These are phyloP conservation scores for Phytophthora agathidicida DNA, from an alignment of 352 stramenopile genomes.

Conservation along the genomic window DNA sequence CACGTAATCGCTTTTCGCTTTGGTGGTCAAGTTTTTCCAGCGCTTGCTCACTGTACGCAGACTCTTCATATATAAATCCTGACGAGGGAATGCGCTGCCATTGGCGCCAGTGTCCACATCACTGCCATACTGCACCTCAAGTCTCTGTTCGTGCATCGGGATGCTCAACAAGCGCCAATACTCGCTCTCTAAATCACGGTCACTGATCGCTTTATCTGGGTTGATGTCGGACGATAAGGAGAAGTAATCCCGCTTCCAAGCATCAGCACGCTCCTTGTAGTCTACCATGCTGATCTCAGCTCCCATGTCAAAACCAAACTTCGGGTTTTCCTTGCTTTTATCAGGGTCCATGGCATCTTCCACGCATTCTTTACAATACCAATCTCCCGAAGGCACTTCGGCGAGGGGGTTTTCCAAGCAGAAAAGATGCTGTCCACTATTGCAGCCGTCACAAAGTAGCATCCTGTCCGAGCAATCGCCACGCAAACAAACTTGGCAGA, in stretches of 20 bases:
- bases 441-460: constrained; percentile 83
- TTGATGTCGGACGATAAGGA: constrained; percentile 38
- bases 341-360: constrained; percentile 50
- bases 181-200: constrained; percentile 81
- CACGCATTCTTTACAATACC: constrained; percentile 82
- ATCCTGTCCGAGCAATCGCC: constrained; percentile 84
- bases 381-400: constrained; percentile 71
- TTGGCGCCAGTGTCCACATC: constrained; percentile 89
- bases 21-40: constrained; percentile 52
- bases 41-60: constrained; percentile 57
- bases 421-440: constrained; percentile 83
- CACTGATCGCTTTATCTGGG: constrained; percentile 50
- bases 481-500: constrained; percentile 85
- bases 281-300: constrained; percentile 76
- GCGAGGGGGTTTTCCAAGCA: constrained; percentile 67
- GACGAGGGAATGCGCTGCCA: constrained; percentile 87
- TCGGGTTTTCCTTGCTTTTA: constrained; percentile 52
- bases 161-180: constrained; percentile 91
- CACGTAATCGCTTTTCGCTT: constrained; percentile 32
- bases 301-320: constrained; percentile 87
- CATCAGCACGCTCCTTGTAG: constrained; percentile 87
- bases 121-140: constrained; percentile 93
- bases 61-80: constrained; percentile 61
- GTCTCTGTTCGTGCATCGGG: constrained; percentile 72
- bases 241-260: constrained; percentile 86